Evolutionary conservation across 2,329 filamentous ascomycete species (phyloP), one percentile per base, ranked within the genome.

Genomic region (Pseudogymnoascus pannorum): DNA sequence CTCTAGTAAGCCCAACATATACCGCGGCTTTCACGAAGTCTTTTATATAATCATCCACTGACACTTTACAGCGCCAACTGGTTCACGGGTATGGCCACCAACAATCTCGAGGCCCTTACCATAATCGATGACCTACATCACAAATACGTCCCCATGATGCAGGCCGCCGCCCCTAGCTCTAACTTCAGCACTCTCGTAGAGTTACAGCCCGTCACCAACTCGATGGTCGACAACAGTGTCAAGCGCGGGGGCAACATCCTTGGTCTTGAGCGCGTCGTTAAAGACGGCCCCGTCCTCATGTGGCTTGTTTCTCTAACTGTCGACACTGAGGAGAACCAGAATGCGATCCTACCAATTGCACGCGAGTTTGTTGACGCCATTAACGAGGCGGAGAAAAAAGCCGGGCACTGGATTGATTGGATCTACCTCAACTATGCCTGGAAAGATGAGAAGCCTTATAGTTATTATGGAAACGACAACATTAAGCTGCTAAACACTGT

Each of bases 391-490:
- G 31, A 44, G 51, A 35, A 60, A 20, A 16, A 57, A 11, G 64
- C 61, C 8, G 60, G 61, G 20, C 36, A 38, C 20, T 62, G 58
- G 22, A 60, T 62, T 54, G 66, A 75, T 35, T 76, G 72, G 67
- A 68, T 74, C 31, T 79, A 79, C 65, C 72, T 77, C 57, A 80
- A 81, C 65, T 81, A 81, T 60, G 77, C 77, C 1, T 73, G 73
- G 11, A 66, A 68, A 51, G 70, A 70, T 24, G 77, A 81, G 64
- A 66, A 76, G 24, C 74, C 77, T 0, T 69, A 79, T 20, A 24
- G 65, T 0, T 67, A 72, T 9, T 81, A 80, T 58, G 77, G 78
- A 0, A 31, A 66, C 1, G 68, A 71, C 1, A 80, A 76, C 16
- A 63, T 76, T 40, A 68, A 66, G 3, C 72, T 67, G 26, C 60